Evolutionary conservation across 495 filamentous ascomycete species (phyloP), one percentile per base, ranked within the genome.

Genomic region (Hypomontagnella submonticulosa): DNA sequence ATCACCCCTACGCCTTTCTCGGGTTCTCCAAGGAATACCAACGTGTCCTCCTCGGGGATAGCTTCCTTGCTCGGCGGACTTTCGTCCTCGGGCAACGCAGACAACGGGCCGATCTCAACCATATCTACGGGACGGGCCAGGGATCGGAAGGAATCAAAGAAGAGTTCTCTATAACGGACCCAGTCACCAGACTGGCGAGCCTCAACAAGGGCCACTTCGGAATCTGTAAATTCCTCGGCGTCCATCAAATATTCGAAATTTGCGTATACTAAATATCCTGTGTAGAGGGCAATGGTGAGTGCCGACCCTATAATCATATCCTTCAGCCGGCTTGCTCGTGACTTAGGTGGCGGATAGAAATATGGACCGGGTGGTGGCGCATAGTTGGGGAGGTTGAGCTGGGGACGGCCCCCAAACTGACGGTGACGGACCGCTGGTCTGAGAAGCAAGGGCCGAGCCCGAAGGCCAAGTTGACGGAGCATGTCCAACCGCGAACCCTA

Each of bases 41-140:
- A 37, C 12, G 58, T 61, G 19, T 61, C 58, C 34, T 61, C 58
- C 19, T 52, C 40, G 5, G 58, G 48, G 47, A 61, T 61, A 20
- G 27, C 13, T 10, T 30, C 30, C 49, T 30, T 30, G 18, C 32
- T n/a, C n/a, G n/a, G n/a, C n/a, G n/a, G n/a, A n/a, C n/a, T n/a
- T n/a, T n/a, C n/a, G n/a, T n/a, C 18, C 18, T 34, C 16, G 27
- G 41, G 49, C 6, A 53, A 32, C 5, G 30, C 10, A 1, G 48
- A 49, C 32, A 61, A 33, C 11, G 58, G 40, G 15, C 58, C 58
- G 5, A 53, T 1, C 49, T 61, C 48, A 0, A 0, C 2, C 38
- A 18, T 40, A 9, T 23, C 37, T 6, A 18, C 23, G 4, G 20
- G 34, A 3, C 1, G 5, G 1, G 46, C 23, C 6, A 27, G 12